Conservation (phyloP, 2,329 filamentous ascomycete genomes). For the Paecilomyces niveus region DNA sequence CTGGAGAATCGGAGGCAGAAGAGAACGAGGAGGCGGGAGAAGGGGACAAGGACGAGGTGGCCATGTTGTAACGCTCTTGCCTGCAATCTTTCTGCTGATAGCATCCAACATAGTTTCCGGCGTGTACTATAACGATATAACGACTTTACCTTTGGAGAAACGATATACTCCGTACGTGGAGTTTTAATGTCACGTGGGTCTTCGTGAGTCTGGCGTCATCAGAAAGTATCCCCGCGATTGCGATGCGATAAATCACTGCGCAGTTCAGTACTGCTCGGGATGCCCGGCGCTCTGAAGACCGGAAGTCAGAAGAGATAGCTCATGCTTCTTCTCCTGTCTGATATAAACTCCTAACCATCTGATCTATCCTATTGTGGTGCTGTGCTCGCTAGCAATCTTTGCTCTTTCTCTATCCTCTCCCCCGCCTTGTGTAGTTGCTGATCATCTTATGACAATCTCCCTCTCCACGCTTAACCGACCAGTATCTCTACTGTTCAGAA, state of each 20-base stretch:
- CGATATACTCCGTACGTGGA: background rate
- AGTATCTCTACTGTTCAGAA: background rate
- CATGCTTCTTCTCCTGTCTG: background rate
- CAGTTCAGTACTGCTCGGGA: no score
- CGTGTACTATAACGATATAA: background rate
- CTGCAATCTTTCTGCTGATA: background rate
- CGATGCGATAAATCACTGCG: background rate
- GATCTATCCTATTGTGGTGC: background rate
- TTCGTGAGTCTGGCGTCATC: conserved; percentile 1
- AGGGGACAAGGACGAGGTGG: conserved; percentile 27
- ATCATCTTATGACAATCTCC: background rate
- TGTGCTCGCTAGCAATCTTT: background rate
- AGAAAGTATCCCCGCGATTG: background rate
- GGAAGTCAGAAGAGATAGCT: background rate
- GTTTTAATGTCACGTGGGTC: background rate
- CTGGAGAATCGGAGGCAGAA: conserved; percentile 24
- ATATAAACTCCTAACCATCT: background rate
- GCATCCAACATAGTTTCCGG: background rate
- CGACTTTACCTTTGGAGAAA: background rate
- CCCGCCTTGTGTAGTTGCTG: background rate
- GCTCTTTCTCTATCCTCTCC: background rate
- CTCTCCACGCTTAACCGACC: background rate
- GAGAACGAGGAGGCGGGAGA: conserved; percentile 20
- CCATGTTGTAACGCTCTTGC: conserved; percentile 22
- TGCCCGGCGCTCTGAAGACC: background rate